Conservation (phyloP, 2,329 filamentous ascomycete species). For the Aspergillus spinulosporus region DNA sequence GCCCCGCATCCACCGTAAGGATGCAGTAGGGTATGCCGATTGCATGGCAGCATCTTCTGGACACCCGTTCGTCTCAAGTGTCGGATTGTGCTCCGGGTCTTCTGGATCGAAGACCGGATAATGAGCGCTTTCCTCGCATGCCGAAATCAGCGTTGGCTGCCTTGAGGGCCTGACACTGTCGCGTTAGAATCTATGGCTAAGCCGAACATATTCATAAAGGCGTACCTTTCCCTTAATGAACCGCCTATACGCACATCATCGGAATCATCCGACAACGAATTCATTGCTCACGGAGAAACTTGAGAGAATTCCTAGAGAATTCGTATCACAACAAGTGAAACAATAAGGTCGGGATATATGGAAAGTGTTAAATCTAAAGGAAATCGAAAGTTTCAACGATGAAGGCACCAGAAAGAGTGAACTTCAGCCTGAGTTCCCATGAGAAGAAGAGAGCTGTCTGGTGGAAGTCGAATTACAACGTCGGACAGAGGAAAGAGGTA, state of each 20-base stretch:
- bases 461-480: conserved; percentile 14
- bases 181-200: not conserved
- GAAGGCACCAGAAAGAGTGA: not conserved
- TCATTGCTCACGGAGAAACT: not conserved
- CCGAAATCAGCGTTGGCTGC: conserved; percentile 18
- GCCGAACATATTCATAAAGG: not conserved
- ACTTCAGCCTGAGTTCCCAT: not conserved
- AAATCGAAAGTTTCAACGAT: not conserved
- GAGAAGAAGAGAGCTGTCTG: not conserved
- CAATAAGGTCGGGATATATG: not conserved
- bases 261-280: conserved; percentile 10
- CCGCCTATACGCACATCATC: conserved; percentile 23
- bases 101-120: conserved; percentile 40
- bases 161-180: conserved; percentile 13
- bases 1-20: conserved; percentile 28
- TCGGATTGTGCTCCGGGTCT: conserved; percentile 40
- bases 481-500: conserved; percentile 22
- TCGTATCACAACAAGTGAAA: no score
- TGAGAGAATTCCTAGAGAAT: no score
- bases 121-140: conserved; percentile 35
- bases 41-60: conserved; percentile 17
- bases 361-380: not conserved
- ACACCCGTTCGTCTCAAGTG: conserved; percentile 15
- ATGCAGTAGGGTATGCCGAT: conserved; percentile 20
- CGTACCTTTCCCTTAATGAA: conserved; percentile 30